These are phyloP conservation scores for Scopulariopsis brevicaulis DNA, from an alignment of 2,329 filamentous ascomycete species.

Conservation along the genomic window DNA sequence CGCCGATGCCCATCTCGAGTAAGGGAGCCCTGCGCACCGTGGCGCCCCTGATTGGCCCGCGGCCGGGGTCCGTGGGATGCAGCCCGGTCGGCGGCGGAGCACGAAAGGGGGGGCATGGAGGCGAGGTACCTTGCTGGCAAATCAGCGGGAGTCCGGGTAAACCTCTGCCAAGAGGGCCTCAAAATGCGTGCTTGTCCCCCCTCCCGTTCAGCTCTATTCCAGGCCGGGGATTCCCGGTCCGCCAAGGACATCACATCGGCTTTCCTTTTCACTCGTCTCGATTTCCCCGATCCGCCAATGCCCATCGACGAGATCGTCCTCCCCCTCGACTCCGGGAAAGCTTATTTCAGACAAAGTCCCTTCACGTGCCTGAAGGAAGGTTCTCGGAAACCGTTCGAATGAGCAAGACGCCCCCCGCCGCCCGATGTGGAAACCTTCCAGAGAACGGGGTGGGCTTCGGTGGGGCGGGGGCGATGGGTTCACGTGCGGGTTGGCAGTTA, in stretches of 20 bases:
- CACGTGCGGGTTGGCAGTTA: neutral
- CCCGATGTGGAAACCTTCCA: neutral
- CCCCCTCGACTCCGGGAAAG: neutral
- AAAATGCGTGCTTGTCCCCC: neutral
- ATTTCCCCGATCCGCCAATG: neutral
- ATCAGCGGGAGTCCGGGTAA: neutral
- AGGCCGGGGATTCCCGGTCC: neutral
- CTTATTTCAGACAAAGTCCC: neutral
- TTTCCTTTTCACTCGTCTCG: neutral
- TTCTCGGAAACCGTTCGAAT: neutral
- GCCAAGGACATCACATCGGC: neutral
- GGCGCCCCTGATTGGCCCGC: neutral
- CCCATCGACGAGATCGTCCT: neutral
- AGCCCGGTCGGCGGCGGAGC: neutral
- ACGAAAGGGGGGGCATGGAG: neutral
- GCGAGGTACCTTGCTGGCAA: neutral
- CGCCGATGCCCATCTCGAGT: neutral
- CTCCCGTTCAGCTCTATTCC: neutral
- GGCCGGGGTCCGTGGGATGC: neutral
- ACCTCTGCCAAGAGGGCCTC: conserved; percentile 4
- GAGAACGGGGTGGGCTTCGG: neutral
- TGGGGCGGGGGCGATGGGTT: neutral
- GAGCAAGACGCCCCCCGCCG: neutral
- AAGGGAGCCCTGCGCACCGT: neutral
- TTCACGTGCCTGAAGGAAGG: neutral